Conservation (phyloP, 306 rosid species). For the Prunus fruticosa region DNA sequence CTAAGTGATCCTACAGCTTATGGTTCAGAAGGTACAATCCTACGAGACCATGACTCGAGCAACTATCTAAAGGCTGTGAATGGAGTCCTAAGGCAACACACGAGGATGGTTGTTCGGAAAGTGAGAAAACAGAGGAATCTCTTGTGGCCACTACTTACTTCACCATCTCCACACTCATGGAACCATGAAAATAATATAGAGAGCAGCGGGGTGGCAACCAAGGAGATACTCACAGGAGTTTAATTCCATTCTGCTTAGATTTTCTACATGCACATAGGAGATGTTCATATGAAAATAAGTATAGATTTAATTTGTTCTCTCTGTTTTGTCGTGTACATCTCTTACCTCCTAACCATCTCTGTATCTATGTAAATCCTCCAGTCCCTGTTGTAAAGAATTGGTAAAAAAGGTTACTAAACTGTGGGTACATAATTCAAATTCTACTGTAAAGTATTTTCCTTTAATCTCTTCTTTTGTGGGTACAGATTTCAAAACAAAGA, state of each 20-base stretch:
- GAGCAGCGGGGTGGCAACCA: conserved; percentile 26
- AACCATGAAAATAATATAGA: conserved; percentile 50
- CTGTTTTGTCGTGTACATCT: conserved; percentile 4
- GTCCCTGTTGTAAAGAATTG: not conserved
- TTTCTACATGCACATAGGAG: not conserved
- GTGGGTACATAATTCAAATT: not conserved
- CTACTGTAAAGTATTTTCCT: not conserved
- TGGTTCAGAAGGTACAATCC: conserved; percentile 78
- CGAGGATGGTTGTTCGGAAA: conserved; percentile 31
- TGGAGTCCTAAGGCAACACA: conserved; percentile 47
- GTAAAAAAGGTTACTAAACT: not conserved
- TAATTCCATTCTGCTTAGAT: conserved; percentile 5
- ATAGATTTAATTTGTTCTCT: not conserved
- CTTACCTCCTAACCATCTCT: not conserved
- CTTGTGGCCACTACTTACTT: conserved; percentile 59
- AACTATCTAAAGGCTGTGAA: conserved; percentile 76
- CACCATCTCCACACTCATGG: conserved; percentile 72
- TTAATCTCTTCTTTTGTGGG: not conserved
- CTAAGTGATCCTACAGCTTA: conserved; percentile 89
- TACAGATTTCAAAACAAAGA: not conserved
- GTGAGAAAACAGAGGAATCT: conserved; percentile 42
- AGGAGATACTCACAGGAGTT: conserved; percentile 63
- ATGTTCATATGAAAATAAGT: conserved; percentile 2
- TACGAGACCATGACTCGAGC: conserved; percentile 87
- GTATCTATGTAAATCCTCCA: conserved; percentile 17